Evolutionary conservation across 805 yeast species (phyloP), one percentile per base, ranked within the genome.

Genomic region (Torulaspora microellipsoides): DNA sequence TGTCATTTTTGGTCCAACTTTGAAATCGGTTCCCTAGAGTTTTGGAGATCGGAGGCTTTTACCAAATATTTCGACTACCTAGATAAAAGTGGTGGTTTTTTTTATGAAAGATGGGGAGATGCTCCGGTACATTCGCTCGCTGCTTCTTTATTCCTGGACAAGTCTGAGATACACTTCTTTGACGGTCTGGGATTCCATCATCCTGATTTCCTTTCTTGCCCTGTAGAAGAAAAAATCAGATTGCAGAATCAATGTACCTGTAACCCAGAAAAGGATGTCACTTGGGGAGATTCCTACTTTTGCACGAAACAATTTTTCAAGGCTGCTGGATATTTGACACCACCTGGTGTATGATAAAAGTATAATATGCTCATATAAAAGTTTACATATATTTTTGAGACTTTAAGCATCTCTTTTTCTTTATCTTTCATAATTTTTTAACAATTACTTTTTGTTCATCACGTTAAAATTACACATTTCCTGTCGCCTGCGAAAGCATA

Each of bases 51-150:
- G 0, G 62, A 71, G 30, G 70, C 73, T 15, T 85, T 83, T 64
- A 68, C 71, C 35, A 69, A 73, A 8, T 83, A 75, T 64, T 85
- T 85, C 59, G 69, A 83, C 15, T 67, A 68, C 58, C 67, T 85
- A 35, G 95, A 85, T 59, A 47, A 63, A 36, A 61, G 76, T 2
- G 95, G 95, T 45, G 95, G 95, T 0, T 85, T 85, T 61, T 85
- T 78, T 62, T 84, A 85, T 59, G 93, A 87, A 67, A 73, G 96
- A 52, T 87, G 95, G 95, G 96, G 96, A 15, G 96, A 87, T 65
- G 95, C 95, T 0, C 95, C 95, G 3, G 77, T 86, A n/a, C 95
- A 86, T 66, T 77, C 95, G 0, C 73, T 86, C 39, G 95, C 85
- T 4, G 85, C 79, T 2, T 66, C 88, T 1, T 65, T 82, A 36